These are phyloP conservation scores for Galerina marginata DNA, from an alignment of 768 basidiomycete genomes.

Conservation along the genomic window DNA sequence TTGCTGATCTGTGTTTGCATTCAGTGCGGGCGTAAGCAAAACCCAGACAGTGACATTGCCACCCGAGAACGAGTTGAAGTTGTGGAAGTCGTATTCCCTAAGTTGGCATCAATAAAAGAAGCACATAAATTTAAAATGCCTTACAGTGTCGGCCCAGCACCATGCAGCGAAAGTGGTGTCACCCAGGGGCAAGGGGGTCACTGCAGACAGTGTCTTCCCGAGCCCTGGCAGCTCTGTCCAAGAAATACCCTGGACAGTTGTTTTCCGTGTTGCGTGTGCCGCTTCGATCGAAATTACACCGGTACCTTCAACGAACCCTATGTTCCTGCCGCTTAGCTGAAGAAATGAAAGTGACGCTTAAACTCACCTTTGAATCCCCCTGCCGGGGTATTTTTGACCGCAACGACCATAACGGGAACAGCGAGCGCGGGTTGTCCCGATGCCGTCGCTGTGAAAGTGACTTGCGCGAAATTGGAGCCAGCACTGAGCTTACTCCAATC, in stretches of 20 bases:
- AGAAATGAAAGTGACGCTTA: background rate
- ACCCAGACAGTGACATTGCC: slow-evolving; percentile 55
- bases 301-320: slow-evolving; percentile 67
- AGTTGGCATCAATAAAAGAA: background rate
- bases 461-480: slow-evolving; percentile 40
- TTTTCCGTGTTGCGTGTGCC: slow-evolving; percentile 57
- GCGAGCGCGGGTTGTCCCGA: slow-evolving; percentile 39
- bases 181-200: slow-evolving; percentile 62
- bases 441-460: slow-evolving; percentile 55
- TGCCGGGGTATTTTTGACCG: slow-evolving; percentile 44
- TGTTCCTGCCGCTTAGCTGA: background rate
- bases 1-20: slow-evolving; percentile 52
- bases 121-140: slow-evolving; percentile 17
- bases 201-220: slow-evolving; percentile 62
- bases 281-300: slow-evolving; percentile 73
- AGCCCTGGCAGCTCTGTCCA: slow-evolving; percentile 68
- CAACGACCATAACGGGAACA: slow-evolving; percentile 39
- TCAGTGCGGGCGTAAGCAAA: slow-evolving; percentile 57
- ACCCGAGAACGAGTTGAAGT: slow-evolving; percentile 52
- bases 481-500: slow-evolving; percentile 60
- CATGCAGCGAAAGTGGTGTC: slow-evolving; percentile 63
- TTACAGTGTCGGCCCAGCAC: slow-evolving; percentile 66
- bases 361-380: slow-evolving; percentile 53
- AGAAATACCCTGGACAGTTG: slow-evolving; percentile 51
- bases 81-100: slow-evolving; percentile 71